Percentiles rank a stretch among this genome's conserved stretches.
These are phyloP conservation scores for Xylaria bambusicola DNA, from an alignment of 495 filamentous ascomycete genomes.

Conservation along the genomic window DNA sequence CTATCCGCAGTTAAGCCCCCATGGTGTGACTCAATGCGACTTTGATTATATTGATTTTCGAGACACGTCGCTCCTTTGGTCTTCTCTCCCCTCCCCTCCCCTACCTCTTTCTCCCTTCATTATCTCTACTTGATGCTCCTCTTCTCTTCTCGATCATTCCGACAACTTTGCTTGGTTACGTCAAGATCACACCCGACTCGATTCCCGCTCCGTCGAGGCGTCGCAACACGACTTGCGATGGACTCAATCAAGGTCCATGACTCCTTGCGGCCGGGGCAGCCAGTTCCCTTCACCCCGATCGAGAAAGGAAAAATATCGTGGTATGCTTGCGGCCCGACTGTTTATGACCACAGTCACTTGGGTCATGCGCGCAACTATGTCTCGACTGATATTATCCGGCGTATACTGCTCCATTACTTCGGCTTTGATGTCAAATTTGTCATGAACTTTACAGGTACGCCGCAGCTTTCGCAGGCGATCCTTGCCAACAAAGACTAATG, in stretches of 20 bases:
- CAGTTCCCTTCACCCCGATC: conserved; percentile 75
- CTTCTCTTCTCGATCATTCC: conserved; percentile 24
- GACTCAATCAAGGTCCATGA: conserved; percentile 69
- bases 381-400: conserved; percentile 85
- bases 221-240: conserved; percentile 41
- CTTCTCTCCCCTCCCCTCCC: not conserved
- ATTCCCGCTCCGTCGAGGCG: conserved; percentile 25
- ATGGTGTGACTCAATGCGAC: not conserved
- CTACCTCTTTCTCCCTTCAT: not conserved
- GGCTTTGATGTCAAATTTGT: conserved; percentile 85
- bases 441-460: conserved; percentile 78
- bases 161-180: conserved; percentile 14
- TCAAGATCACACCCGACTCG: conserved; percentile 10
- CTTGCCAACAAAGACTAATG: not conserved
- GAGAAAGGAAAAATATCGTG: conserved; percentile 76
- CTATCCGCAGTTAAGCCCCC: no score
- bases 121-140: conserved; percentile 31
- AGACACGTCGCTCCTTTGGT: no score
- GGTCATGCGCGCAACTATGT: conserved; percentile 96
- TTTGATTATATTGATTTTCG: not conserved
- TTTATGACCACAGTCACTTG: conserved; percentile 88
- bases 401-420: conserved; percentile 86
- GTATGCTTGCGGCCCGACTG: conserved; percentile 92
- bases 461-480: not conserved
- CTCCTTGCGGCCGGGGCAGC: conserved; percentile 68